Base-by-base conservation (phyloP, 768 basidiomycete species). In the Russula emetica region DNA sequence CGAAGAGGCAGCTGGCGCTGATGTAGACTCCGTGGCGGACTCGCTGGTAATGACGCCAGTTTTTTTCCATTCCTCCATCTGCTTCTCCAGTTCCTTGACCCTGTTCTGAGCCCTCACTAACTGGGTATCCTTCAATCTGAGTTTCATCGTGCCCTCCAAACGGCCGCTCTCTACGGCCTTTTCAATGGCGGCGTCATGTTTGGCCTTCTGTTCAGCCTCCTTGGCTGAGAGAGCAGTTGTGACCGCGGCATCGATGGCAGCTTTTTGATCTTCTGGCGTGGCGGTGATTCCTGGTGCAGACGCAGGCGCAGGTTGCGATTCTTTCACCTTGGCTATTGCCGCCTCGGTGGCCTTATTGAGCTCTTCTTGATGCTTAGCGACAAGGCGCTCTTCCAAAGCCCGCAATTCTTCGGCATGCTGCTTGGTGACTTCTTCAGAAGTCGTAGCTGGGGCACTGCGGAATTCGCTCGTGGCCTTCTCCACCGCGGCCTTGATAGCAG, bases 81-180 rank as follows among this genome's bases (percentile, higher is more conserved):
- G 82, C 13, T 79, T 78, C 69, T 91, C 88, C 40, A 90, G 76
- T 7, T 87, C 85, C 75, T 89, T 91, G 55, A 90, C 76, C 61
- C 79, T 81, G 61, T 75, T 76, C 70, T 88, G 83, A 11, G 82
- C 77, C 56, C 78, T 81, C 32, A 84, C 78, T n/a, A 91, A 75
- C 67, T 87, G 87, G 2, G 77, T 75, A 67, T 92, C 90, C 74
- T 90, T 91, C 50, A 92, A 67, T 72, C 86, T 88, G 40, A 75
- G 71, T 75, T 87, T 88, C 26, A 83, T 77, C 1, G 70, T 76
- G 56, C 80, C 78, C 66, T 92, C 90, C 76, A 81, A 77, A 52
- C 90, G 78, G 3, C 90, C 90, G 3, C 82, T 77, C 55, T 92
- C 90, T 8, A 87, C 78, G 1, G 90, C 90, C 6, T 82, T 77